A percentile compares a stretch with the other conserved stretches of the same genome.
Conservation (phyloP, 2,329 filamentous ascomycete genomes). For the Fusarium sp. region DNA sequence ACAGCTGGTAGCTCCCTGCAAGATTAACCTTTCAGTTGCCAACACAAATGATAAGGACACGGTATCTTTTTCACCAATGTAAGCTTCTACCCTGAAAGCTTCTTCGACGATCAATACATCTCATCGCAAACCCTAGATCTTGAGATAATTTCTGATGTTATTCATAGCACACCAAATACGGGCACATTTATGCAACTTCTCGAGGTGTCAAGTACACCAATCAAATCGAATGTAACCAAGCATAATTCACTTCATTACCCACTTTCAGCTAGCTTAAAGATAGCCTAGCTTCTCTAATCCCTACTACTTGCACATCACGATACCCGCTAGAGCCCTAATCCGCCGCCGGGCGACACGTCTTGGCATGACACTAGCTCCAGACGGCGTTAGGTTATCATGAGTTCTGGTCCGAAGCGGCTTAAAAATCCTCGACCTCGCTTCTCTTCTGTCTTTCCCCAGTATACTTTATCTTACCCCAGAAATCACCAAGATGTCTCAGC, state of each 20-base stretch:
- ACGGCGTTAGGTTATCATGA: not conserved
- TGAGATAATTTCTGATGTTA: not conserved
- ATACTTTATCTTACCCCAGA: not conserved
- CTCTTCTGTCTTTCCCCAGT: fast-evolving
- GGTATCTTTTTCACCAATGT: fast-evolving
- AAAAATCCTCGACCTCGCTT: not conserved
- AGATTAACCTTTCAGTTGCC: fast-evolving
- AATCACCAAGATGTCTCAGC: not conserved
- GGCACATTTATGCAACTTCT: not conserved
- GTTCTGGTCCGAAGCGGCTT: not conserved
- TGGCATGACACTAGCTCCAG: not conserved
- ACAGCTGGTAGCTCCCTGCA: fast-evolving
- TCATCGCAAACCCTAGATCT: not conserved
- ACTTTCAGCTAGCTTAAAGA: not conserved
- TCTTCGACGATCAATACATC: fast-evolving
- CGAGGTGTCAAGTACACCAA: fast-evolving
- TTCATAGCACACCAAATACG: not conserved
- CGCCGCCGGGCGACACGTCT: not conserved
- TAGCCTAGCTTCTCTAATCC: fast-evolving
- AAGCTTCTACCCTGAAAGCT: fast-evolving
- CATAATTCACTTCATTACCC: not conserved
- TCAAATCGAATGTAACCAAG: fast-evolving
- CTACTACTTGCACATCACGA: not conserved
- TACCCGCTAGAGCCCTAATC: not conserved
- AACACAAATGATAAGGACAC: fast-evolving